Evolutionary conservation across 768 basidiomycete genomes (phyloP).

Genomic region (Suillus alpinus): DNA sequence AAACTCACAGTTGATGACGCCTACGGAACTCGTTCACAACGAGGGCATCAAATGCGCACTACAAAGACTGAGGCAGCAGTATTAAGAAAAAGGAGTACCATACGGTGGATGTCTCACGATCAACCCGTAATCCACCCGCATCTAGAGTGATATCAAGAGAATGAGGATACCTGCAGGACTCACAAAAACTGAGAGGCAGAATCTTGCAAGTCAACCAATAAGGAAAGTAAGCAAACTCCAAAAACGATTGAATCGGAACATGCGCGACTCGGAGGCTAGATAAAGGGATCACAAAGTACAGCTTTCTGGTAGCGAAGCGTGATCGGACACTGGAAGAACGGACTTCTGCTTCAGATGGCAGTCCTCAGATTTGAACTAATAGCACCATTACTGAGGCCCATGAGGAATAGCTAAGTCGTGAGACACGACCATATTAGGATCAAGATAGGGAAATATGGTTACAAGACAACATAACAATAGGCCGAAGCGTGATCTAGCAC

Average conservation of each 20-base stretch:
- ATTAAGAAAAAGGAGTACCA: background rate
- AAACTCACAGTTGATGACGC: constrained; percentile 27
- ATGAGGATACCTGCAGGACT: background rate
- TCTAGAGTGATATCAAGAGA: background rate
- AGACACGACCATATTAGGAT: background rate
- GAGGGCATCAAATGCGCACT: constrained; percentile 9
- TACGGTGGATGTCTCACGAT: background rate
- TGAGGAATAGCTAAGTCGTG: background rate
- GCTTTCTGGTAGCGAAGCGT: background rate
- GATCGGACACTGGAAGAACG: background rate
- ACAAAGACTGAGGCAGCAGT: constrained; percentile 18
- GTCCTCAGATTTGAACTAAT: background rate
- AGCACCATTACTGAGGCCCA: background rate
- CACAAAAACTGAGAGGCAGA: background rate
- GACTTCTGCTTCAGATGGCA: background rate
- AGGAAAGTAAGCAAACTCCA: background rate
- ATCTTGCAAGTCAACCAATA: background rate
- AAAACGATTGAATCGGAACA: background rate
- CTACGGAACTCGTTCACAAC: constrained; percentile 47
- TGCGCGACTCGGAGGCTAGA: background rate
- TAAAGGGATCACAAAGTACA: background rate
- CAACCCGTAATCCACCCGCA: background rate
- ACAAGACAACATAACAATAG: background rate
- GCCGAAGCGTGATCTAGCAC: background rate
- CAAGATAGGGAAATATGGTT: background rate